Percentiles rank a stretch among this genome's conserved stretches.
Evolutionary conservation across 495 filamentous ascomycete genomes (phyloP).

Genomic region (Choiromyces venosus): DNA sequence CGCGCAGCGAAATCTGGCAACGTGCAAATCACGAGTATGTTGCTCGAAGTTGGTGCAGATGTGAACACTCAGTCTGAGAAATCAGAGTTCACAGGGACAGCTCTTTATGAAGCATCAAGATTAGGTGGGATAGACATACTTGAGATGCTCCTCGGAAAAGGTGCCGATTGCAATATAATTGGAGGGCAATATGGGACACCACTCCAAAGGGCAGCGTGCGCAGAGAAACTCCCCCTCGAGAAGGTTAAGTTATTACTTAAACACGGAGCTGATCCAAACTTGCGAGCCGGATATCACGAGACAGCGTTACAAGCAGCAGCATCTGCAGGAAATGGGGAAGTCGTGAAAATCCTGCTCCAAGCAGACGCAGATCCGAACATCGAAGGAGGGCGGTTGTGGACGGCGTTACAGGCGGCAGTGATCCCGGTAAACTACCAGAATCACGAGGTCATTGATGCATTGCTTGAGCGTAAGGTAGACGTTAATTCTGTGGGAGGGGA

Average conservation of each 20-base stretch:
- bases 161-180: conserved; percentile 19
- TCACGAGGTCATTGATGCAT: not conserved
- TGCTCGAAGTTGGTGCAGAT: conserved; percentile 3
- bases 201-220: conserved; percentile 36
- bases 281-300: conserved; percentile 28
- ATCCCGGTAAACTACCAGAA: not conserved
- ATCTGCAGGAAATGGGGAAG: not conserved
- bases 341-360: conserved; percentile 20
- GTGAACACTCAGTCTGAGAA: not conserved
- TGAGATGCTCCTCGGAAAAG: conserved; percentile 29
- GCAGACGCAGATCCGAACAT: conserved; percentile 13
- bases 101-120: not conserved
- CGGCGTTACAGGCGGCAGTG: conserved; percentile 29
- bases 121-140: not conserved
- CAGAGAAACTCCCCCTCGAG: not conserved
- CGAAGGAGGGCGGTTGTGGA: conserved; percentile 9
- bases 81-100: not conserved
- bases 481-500: conserved; percentile 3
- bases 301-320: conserved; percentile 42
- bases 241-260: conserved; percentile 38
- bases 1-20: not conserved
- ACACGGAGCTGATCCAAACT: conserved; percentile 38
- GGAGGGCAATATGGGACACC: conserved; percentile 31
- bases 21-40: conserved; percentile 4
- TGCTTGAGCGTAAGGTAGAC: not conserved